phyloP scores from a whole-genome alignment of 495 filamentous ascomycete species.

The Lophium mytilinum region DNA sequence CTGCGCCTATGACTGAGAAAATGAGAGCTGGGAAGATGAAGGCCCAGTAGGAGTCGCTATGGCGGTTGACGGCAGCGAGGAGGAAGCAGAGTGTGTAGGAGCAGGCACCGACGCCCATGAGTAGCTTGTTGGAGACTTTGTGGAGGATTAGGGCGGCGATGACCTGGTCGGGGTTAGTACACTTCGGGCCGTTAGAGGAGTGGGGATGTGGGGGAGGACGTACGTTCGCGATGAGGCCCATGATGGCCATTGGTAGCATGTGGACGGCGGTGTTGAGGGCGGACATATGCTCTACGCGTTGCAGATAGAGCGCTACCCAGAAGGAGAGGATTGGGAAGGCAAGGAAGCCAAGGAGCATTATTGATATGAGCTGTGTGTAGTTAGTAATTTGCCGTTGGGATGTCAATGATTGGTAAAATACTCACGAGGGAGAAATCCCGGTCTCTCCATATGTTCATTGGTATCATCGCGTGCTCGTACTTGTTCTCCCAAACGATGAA shows the following conservation, averaged over 20 bases:
- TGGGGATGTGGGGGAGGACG: background rate
- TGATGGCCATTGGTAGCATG: constrained; percentile 32
- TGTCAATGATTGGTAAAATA: background rate
- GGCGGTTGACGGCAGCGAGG: constrained; percentile 28
- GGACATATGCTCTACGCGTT: constrained; percentile 30
- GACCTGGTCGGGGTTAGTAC: constrained; percentile 10
- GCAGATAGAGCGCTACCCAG: constrained; percentile 51
- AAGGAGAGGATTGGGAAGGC: constrained; percentile 36
- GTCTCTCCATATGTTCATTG: constrained; percentile 38
- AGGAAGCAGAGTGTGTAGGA: constrained; percentile 30
- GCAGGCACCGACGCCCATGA: constrained; percentile 31
- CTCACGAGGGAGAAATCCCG: constrained; percentile 32
- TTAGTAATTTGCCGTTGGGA: background rate
- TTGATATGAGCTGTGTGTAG: constrained; percentile 19
- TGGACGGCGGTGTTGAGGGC: constrained; percentile 30
- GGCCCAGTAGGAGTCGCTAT: constrained; percentile 33
- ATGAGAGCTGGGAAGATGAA: constrained; percentile 33
- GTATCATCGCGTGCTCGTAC: constrained; percentile 35
- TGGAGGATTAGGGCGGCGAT: constrained; percentile 34
- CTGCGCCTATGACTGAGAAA: constrained; percentile 33
- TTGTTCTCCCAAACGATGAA: constrained; percentile 36
- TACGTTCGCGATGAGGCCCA: constrained; percentile 31
- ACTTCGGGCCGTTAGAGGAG: background rate
- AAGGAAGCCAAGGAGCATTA: constrained; percentile 30
- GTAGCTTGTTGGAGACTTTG: constrained; percentile 34